Evolutionary conservation across 495 filamentous ascomycete genomes (phyloP), one percentile per base, ranked within the genome.

Genomic region (Xylaria telfairii): DNA sequence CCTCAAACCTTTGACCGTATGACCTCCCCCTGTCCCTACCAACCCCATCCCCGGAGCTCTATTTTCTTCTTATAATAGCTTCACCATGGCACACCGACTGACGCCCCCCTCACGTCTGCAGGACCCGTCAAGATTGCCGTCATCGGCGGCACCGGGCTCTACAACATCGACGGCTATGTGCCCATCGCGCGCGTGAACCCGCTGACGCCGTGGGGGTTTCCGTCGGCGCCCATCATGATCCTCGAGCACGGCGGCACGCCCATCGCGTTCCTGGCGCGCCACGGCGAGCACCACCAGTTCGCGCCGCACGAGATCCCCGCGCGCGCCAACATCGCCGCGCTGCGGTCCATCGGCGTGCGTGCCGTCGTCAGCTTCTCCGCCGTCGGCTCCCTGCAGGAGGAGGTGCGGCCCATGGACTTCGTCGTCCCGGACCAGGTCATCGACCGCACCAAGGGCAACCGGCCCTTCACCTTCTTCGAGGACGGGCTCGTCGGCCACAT

Each of bases 401-500:
- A 92, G 74, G 95, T 99, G 80, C 90, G 90, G 81, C 96, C 96
- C 59, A 90, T 95, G 76, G 96, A 99, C 83, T 99, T 99, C 79
- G 92, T 98, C 44, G 87, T 99, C 17, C 95, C 94, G 19, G 93
- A 97, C 81, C 96, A 98, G 85, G 89, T 98, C 79, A 97, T 98
- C 81, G 96, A 99, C 82, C 93, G 96, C 71, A 99, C 96, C 73
- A 98, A 97, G 86, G 96, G 96, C 21, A 85, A 94, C 66, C 87
- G 93, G 5, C 93, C 96, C 4, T 97, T 93, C 79, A 98, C 96
- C 7, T 99, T 95, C 84, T 99, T 98, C 80, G 96, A 97, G 82
- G 90, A 88, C 61, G 96, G 96, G 32, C 87, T 97, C 59, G 96
- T 99, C 8, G 94, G 93, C 15, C 96, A 99, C 81, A 92, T 98